phyloP scores from a whole-genome alignment of 2,329 filamentous ascomycete genomes.

The Arthrinium puccinioides region DNA sequence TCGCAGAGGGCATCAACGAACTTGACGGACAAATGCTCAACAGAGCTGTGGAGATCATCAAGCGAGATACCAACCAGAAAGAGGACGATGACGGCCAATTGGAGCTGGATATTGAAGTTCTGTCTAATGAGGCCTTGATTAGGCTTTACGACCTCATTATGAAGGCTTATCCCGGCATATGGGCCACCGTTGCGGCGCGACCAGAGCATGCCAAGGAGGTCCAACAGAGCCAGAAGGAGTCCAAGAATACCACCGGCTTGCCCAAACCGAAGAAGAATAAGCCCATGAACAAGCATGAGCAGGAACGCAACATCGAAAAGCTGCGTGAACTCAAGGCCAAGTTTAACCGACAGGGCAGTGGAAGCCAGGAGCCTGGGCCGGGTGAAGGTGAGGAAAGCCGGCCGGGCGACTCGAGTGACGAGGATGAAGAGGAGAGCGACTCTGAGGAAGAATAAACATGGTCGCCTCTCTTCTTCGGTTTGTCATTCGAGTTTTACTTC shows the following conservation, averaged over 20 bases:
- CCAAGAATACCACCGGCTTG: conserved; percentile 23
- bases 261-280: conserved; percentile 66
- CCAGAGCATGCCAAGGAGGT: conserved; percentile 17
- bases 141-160: conserved; percentile 39
- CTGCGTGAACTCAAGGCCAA: conserved; percentile 53
- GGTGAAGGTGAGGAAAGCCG: conserved; percentile 25
- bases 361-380: conserved; percentile 36
- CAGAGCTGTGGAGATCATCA: conserved; percentile 82
- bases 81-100: conserved; percentile 54
- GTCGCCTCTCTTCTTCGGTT: not conserved
- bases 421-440: conserved; percentile 44
- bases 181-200: conserved; percentile 24
- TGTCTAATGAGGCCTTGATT: conserved; percentile 46
- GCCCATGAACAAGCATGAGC: conserved; percentile 67
- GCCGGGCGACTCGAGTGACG: conserved; percentile 40
- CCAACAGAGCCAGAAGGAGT: conserved; percentile 4
- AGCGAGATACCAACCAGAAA: conserved; percentile 71
- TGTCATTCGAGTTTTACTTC: not conserved
- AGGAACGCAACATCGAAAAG: conserved; percentile 59
- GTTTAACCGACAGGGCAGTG: conserved; percentile 36
- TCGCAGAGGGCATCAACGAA: conserved; percentile 77
- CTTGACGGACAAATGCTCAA: conserved; percentile 73
- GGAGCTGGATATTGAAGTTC: conserved; percentile 51
- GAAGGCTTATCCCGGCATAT: conserved; percentile 29
- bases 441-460: conserved; percentile 38